These are phyloP conservation scores for Straminergon stramineum DNA, from an alignment of 225 moss, liverwort and hornwort genomes.

Conservation along the genomic window DNA sequence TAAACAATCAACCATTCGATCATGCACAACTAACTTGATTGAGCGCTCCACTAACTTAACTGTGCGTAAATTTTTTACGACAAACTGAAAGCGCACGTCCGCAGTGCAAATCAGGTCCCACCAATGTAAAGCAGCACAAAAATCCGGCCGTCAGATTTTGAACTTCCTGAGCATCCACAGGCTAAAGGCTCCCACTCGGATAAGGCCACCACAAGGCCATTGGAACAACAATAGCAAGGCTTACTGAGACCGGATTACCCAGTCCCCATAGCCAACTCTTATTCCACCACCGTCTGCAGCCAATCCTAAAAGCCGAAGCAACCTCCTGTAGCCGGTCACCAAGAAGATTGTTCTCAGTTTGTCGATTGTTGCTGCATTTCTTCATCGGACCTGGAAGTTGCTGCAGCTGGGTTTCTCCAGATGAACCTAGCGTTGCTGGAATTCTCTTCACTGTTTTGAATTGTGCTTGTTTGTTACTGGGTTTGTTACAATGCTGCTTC, in stretches of 20 bases:
- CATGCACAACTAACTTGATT: neutral
- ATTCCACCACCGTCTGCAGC: neutral
- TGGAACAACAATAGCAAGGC: neutral
- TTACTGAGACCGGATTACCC: neutral
- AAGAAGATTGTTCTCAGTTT: too few species aligned
- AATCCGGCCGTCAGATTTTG: neutral
- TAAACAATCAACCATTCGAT: neutral
- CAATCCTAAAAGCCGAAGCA: neutral
- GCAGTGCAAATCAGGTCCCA: neutral
- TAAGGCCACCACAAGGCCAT: constrained; percentile 14
- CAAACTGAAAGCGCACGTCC: neutral
- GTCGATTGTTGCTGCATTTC: neutral
- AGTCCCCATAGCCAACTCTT: neutral
- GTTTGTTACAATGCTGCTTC: constrained; percentile 26
- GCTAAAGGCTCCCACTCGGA: neutral
- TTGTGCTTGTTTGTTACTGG: neutral
- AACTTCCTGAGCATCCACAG: neutral
- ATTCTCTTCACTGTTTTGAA: neutral
- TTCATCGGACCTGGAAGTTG: neutral
- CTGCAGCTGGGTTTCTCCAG: neutral
- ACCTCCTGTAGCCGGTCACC: neutral
- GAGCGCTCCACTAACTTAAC: neutral
- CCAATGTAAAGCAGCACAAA: neutral
- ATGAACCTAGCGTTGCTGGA: neutral
- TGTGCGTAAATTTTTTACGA: too few species aligned